Evolutionary conservation across 2,329 filamentous ascomycete genomes (phyloP).

Genomic region (Talaromyces sp.): DNA sequence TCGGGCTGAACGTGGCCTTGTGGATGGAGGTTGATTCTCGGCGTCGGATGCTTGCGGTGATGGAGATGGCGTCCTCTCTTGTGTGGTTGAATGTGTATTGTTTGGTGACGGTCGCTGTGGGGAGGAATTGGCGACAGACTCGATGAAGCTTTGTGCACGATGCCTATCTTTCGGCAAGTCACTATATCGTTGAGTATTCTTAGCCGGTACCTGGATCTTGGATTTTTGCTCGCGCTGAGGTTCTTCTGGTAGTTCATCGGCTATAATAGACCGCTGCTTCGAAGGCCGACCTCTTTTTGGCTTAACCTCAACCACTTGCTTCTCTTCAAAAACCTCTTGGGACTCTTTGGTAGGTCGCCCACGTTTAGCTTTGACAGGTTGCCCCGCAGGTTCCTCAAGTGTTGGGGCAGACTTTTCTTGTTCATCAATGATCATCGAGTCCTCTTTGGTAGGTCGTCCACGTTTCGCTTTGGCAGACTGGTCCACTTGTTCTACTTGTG

Average conservation of each 20-base stretch:
- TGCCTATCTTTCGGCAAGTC: conserved; percentile 37
- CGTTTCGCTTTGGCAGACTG: conserved; percentile 3
- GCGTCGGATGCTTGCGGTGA: conserved; percentile 75
- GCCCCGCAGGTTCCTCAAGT: conserved; percentile 4
- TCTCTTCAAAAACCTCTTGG: background rate
- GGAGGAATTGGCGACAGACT: conserved; percentile 24
- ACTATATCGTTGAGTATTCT: conserved; percentile 37
- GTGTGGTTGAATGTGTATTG: conserved; percentile 25
- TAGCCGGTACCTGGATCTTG: conserved; percentile 30
- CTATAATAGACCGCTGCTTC: conserved; percentile 11
- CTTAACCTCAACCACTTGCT: conserved; percentile 4
- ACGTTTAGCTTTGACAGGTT: conserved; percentile 6
- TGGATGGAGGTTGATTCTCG: conserved; percentile 73
- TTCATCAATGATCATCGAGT: background rate
- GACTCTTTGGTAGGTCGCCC: conserved; percentile 7
- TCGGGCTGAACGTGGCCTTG: conserved; percentile 52
- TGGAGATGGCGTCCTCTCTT: conserved; percentile 54
- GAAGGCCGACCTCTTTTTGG: conserved; percentile 14
- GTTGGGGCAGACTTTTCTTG: conserved; percentile 3
- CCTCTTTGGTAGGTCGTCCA: conserved; percentile 9
- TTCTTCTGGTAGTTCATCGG: conserved; percentile 9
- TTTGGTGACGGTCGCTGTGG: conserved; percentile 17
- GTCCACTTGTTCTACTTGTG: conserved; percentile 7
- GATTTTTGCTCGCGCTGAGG: background rate
- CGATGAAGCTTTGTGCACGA: conserved; percentile 29